Percentiles rank a stretch among this genome's conserved stretches.
phyloP scores from a whole-genome alignment of 2,329 filamentous ascomycete species.

The Capronia epimyces region DNA sequence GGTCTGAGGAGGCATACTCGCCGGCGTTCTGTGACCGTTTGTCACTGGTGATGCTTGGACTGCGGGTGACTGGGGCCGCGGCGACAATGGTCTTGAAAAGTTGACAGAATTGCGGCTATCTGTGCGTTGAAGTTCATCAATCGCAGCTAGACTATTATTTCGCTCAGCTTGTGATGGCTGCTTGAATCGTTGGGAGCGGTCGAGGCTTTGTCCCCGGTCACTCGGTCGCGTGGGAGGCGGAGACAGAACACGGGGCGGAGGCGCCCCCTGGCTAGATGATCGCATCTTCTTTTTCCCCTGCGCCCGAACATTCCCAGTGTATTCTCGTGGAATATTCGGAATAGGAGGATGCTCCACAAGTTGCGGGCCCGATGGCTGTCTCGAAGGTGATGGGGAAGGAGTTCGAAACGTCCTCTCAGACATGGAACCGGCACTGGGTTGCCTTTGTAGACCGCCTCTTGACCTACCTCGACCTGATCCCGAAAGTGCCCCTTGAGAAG shows the following conservation, averaged over 20 bases:
- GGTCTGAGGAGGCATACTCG: conserved; percentile 14
- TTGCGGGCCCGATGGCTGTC: conserved; percentile 39
- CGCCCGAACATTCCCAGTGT: conserved; percentile 29
- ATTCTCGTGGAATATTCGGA: conserved; percentile 61
- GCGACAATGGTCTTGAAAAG: conserved; percentile 44
- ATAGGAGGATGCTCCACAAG: conserved; percentile 61
- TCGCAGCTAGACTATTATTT: conserved; percentile 27
- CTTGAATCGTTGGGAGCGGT: conserved; percentile 28
- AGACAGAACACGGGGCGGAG: conserved; percentile 42
- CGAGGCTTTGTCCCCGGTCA: conserved; percentile 39
- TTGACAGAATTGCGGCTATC: conserved; percentile 44
- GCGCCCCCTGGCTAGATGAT: conserved; percentile 49
- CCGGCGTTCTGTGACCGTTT: conserved; percentile 8
- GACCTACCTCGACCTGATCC: conserved; percentile 27
- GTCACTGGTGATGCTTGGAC: conserved; percentile 7
- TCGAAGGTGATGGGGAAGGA: conserved; percentile 54
- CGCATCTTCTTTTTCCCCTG: conserved; percentile 34
- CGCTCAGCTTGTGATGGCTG: conserved; percentile 2
- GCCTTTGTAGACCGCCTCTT: conserved; percentile 52
- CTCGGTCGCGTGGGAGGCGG: conserved; percentile 37
- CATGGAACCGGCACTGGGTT: conserved; percentile 75
- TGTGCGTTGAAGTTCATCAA: conserved; percentile 35
- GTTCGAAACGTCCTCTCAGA: conserved; percentile 80
- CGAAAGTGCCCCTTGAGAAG: conserved; percentile 32
- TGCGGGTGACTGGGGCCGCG: conserved; percentile 28